Evolutionary conservation across 805 yeast genomes (phyloP), one percentile per base, ranked within the genome.

Genomic region (Kuraishia molischiana): DNA sequence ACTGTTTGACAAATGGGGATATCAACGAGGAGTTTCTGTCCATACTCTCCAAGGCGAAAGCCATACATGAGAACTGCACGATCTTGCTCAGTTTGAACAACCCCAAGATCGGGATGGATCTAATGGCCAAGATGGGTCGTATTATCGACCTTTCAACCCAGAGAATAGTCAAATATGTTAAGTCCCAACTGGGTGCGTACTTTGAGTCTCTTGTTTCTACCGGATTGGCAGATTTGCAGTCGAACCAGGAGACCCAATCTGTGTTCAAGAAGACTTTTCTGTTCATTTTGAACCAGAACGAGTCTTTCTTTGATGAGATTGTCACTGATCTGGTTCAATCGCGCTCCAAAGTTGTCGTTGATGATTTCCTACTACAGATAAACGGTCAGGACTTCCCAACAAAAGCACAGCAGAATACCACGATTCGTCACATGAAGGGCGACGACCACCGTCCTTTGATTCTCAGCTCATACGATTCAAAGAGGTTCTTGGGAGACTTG

Each of bases 401-500:
- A 14, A 32, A 31, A 15, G 38, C 28, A 18, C 44, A 41, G 15
- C 39, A 44, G 18, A 41, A 36, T 29, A 39, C 21, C 17, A 22
- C 19, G 33, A 36, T 15, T 19, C 31, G 14, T 3, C 33, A 22
- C 19, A 13, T 15, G 9, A 40, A 29, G 3, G 33, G 36, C 38
- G 18, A 40, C 34, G 28, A 40, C 44, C 34, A 35, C 19, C 51
- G 69, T 39, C 83, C 87, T 1, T 64, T 85, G 18, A 69, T 75
- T 22, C 59, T 80, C 32, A 72, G 80, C 6, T 79, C 84, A 0
- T 82, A 82, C 53, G 95, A 90, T 53, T 84, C 96, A 1, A 65
- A 78, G 19, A 66, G 95, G 39, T 89, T 79, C 45, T 65, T 85
- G 14, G 95, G 97, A 19, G 96, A 87, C 53, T 68, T 92, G 24